Base-by-base conservation (phyloP, 192 early-diverging fungal genomes). In the Phycomyces nitens region DNA sequence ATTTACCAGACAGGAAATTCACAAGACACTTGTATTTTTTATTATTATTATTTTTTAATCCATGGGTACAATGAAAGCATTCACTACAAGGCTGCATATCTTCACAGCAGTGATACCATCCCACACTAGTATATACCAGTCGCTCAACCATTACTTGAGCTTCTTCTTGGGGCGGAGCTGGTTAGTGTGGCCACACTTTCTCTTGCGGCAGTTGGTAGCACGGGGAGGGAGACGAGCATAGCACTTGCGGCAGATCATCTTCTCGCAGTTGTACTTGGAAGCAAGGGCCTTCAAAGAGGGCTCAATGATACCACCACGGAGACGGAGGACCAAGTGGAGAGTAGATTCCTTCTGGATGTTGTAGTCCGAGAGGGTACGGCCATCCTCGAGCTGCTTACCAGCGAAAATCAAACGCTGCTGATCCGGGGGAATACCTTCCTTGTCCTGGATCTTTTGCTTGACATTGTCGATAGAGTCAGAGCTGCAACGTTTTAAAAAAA, bases 261-360 rank as follows among this genome's bases (percentile, higher is more conserved):
- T 99, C 56, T 99, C 97, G 86, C 97, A 99, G 93, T 96, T 96
- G 90, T 92, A 99, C 86, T 96, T 98, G 81, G 92, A 94, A 76
- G 97, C 97, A 64, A 99, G 86, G 58, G 90, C 94, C 88, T 93
- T 96, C 68, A 99, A 86, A 58, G 97, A 98, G 53, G 97, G 97
- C 85, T 99, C 95, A 82, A 98, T 99, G 77, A 97, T 87, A 82
- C 86, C 84, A 89, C 95, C 95, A 84, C 94, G 93, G 70, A 97
- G 90, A 82, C 95, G 91, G 69, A 97, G 89, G 55, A 95, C 95
- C 59, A 98, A 80, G 88, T 96, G 94, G 58, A 97, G 88, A 70
- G 96, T 98, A 40, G 95, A 98, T 84, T 97, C 90, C 93, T 99
- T 99, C 87, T 97, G 95, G 84, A 99, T 99, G 93, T 98, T 99